These are phyloP conservation scores for Larix sibirica DNA, from an alignment of 83 land plant species.

Conservation along the genomic window DNA sequence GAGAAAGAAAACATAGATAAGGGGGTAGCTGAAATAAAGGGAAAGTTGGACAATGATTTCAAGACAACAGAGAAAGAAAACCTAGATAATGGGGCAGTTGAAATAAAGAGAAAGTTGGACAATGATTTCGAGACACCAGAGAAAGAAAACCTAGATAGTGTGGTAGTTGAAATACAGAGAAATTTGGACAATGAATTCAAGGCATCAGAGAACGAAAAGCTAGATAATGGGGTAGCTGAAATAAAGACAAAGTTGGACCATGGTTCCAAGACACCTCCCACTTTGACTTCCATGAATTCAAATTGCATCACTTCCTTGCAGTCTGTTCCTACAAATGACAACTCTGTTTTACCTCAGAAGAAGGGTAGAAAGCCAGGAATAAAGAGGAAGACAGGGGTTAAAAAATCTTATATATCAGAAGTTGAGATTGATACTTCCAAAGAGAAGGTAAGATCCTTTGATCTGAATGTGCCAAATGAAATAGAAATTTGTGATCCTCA, in stretches of 20 bases:
- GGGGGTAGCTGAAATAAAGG: background rate
- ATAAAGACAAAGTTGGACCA: background rate
- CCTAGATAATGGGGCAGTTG: background rate
- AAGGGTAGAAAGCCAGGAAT: slow-evolving; percentile 1
- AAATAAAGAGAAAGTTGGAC: background rate
- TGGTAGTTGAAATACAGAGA: too few species aligned
- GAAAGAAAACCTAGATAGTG: too few species aligned
- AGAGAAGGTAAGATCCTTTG: background rate
- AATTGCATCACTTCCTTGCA: background rate
- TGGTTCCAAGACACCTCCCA: background rate
- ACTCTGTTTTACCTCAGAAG: slow-evolving; percentile 2
- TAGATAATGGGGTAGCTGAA: background rate
- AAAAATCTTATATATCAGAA: background rate
- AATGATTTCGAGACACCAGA: background rate
- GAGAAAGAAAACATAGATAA: slow-evolving; percentile 1
- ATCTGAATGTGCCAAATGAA: slow-evolving; percentile 2
- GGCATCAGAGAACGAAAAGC: too few species aligned
- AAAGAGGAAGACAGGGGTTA: background rate
- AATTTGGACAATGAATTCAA: too few species aligned
- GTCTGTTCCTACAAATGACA: slow-evolving; percentile 1
- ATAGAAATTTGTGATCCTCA: background rate
- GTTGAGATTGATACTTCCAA: background rate
- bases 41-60: background rate
- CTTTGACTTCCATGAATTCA: background rate
- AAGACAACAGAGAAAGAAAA: slow-evolving; percentile 4